Evolutionary conservation across 2,329 filamentous ascomycete genomes (phyloP), one percentile per base, ranked within the genome.

Genomic region (Hypocreales sp.): DNA sequence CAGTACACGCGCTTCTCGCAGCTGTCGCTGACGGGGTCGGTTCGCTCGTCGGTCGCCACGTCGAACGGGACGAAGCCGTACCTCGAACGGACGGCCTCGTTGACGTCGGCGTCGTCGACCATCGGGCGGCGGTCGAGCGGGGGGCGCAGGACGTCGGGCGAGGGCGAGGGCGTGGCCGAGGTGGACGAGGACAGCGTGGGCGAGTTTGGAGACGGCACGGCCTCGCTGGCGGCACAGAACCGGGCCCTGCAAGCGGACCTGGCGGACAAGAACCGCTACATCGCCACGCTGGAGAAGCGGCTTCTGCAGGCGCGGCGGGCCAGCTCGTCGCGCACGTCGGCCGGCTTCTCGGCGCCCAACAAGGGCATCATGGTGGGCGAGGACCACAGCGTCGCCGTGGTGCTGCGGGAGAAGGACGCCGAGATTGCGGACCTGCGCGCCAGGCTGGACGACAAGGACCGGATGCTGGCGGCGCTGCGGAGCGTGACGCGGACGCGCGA

Each of bases 211-310:
- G 84, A 94, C 41, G 87, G 86, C 1, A 78, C 69, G 15, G 90
- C 90, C 7, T 82, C 79, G 15, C 55, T 92, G 26, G 60, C 76
- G 23, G 71, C 81, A n/a, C 90, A 94, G 46, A 84, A 94, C 40
- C 72, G 76, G 26, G 80, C 92, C n/a, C 58, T 98, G 25, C 90
- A 93, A 50, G 73, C 84, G n/a, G 90, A 98, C 49, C 67, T 98
- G 25, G 72, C 70, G n/a, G 90, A 98, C 55, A 94, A 93, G 59
- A 95, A 90, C 41, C 79, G 90, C 18, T 98, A 98, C 50, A 95
- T 95, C 40, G 69, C 79, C 16, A 95, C 90, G 0, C 57, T 98
- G 9, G 90, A 98, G 56, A 92, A 92, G 53, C 72, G 90, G 15
- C 61, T 98, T 2, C 61, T 95, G 19, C 90, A 98, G 46, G 90